phyloP scores from a whole-genome alignment of 202 grass and related monocot species.

The Dendrocalamus latiflorus region DNA sequence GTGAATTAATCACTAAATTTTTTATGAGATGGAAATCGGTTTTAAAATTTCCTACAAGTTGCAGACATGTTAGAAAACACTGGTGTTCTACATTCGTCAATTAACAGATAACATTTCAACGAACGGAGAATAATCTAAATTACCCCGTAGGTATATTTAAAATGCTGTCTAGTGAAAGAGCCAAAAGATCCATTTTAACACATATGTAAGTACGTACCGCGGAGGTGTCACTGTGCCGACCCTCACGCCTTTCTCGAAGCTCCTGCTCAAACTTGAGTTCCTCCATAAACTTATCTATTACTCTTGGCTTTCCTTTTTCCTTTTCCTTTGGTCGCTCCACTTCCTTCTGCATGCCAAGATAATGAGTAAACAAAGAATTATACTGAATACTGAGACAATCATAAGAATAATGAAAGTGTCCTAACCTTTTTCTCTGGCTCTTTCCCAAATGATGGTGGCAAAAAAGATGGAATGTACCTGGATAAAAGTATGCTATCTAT shows the following conservation, averaged over 20 bases:
- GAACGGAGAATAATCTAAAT: constrained; percentile 14
- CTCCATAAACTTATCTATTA: constrained; percentile 95
- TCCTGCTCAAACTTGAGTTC: constrained; percentile 96
- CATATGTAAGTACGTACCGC: constrained; percentile 40
- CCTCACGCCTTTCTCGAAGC: constrained; percentile 77
- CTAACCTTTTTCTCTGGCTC: constrained; percentile 88
- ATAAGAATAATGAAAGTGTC: constrained; percentile 20
- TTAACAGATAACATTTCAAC: constrained; percentile 1
- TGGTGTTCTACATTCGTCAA: neutral
- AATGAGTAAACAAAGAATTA: constrained; percentile 24
- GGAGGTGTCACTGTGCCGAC: constrained; percentile 64
- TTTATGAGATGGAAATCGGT: constrained; percentile 7
- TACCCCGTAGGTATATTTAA: neutral
- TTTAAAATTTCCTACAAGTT: neutral
- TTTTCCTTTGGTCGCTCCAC: constrained; percentile 95
- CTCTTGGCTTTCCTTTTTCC: constrained; percentile 84
- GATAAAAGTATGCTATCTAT: constrained; percentile 40
- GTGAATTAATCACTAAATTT: neutral
- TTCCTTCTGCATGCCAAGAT: constrained; percentile 59
- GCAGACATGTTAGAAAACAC: neutral
- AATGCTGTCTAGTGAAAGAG: neutral
- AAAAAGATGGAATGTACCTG: constrained; percentile 97
- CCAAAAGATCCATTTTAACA: constrained; percentile 3
- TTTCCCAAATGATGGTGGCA: constrained; percentile 84
- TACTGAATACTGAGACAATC: neutral